A percentile compares a stretch with the other conserved stretches of the same genome.
These are phyloP conservation scores for Suhomyces pyralidae DNA, from an alignment of 805 yeast species.

Conservation along the genomic window DNA sequence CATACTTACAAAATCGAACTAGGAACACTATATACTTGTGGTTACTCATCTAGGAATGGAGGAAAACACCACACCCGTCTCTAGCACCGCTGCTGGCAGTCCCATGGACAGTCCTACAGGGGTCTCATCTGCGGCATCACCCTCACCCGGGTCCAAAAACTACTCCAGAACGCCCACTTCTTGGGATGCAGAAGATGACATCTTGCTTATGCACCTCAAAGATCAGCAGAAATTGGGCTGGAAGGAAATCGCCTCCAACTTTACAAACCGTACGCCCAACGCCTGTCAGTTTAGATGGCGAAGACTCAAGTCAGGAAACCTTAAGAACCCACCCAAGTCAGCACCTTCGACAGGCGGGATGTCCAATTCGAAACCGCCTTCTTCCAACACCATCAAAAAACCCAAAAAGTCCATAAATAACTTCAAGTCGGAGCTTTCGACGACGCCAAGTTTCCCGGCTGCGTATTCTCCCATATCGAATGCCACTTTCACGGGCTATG, in stretches of 20 bases:
- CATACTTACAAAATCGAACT: neutral
- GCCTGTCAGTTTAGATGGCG: conserved; percentile 38
- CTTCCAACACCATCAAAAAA: conserved; percentile 6
- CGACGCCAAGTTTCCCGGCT: conserved; percentile 19
- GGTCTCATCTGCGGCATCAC: neutral
- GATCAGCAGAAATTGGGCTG: conserved; percentile 46
- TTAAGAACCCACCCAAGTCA: conserved; percentile 43
- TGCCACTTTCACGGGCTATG: conserved; percentile 40
- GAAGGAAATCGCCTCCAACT: conserved; percentile 45
- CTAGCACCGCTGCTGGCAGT: neutral
- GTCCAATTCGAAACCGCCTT: conserved; percentile 6
- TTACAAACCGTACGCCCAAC: conserved; percentile 43
- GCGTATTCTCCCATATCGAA: conserved; percentile 35
- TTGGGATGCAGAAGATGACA: conserved; percentile 48
- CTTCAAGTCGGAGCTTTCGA: conserved; percentile 3
- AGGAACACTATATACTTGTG: neutral
- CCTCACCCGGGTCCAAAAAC: conserved; percentile 14
- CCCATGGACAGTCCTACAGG: conserved; percentile 1
- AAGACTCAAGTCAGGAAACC: conserved; percentile 42
- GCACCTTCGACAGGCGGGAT: conserved; percentile 22
- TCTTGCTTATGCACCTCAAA: conserved; percentile 44
- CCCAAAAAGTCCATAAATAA: conserved; percentile 7
- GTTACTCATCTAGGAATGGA: neutral
- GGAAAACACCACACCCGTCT: neutral
- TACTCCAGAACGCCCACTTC: conserved; percentile 43